Percentiles rank a stretch among this genome's conserved stretches.
These are phyloP conservation scores for Lolium rigidum DNA, from an alignment of 176 grass and related monocot genomes.

Conservation along the genomic window DNA sequence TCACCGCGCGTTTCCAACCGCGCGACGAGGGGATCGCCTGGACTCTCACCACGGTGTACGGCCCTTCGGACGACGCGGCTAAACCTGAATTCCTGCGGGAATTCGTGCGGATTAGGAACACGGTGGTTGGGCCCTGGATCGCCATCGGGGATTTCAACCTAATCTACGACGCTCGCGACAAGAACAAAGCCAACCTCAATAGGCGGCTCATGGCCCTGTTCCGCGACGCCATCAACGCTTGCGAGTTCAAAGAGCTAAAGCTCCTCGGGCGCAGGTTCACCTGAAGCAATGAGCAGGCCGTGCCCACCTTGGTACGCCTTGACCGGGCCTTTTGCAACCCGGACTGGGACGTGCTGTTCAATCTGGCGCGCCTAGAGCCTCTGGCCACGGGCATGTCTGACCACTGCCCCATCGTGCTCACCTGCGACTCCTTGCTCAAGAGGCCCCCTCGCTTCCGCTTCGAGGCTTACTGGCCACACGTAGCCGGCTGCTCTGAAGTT, in stretches of 20 bases:
- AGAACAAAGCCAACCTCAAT: not conserved
- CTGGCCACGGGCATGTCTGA: not conserved
- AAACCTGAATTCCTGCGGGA: too few relatives aligned
- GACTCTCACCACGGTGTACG: too few relatives aligned
- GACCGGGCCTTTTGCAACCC: not conserved
- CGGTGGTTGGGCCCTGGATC: not conserved
- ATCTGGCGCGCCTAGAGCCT: too few relatives aligned
- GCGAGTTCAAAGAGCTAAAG: not conserved
- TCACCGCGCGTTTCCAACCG: too few relatives aligned
- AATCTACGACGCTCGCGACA: not conserved
- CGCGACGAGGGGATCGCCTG: too few relatives aligned
- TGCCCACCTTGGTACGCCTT: not conserved
- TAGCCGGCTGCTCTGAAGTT: too few relatives aligned
- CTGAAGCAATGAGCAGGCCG: not conserved
- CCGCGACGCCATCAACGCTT: not conserved
- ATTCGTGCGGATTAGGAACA: too few relatives aligned
- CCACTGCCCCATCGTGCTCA: not conserved
- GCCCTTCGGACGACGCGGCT: too few relatives aligned
- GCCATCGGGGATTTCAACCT: not conserved
- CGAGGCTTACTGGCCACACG: too few relatives aligned
- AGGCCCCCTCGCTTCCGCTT: too few relatives aligned
- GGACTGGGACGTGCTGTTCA: not conserved
- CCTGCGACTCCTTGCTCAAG: too few relatives aligned
- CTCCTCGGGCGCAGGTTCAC: not conserved
- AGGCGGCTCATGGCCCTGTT: not conserved